Base-by-base conservation (phyloP, 768 basidiomycete species). In the Naganishia kalamii region DNA sequence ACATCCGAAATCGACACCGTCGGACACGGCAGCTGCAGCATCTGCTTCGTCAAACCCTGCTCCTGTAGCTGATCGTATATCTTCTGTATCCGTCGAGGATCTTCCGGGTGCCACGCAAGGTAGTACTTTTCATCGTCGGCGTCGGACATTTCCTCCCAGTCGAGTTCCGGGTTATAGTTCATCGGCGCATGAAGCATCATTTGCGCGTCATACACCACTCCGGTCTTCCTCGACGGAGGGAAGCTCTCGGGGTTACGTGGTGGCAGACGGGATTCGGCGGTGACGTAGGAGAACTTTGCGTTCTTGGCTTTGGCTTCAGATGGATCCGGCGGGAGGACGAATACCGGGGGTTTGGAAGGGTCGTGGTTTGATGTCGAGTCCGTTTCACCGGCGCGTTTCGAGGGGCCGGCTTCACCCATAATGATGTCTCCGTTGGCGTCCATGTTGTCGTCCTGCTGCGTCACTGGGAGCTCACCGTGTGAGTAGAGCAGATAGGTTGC, bases 121-220 rank as follows among this genome's bases (percentile, higher is more conserved):
- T 44, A 44, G 19, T 81, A 37, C 51, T 60, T 30, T 8, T 47
- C 52, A 17, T 21, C 11, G 11, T 43, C 41, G 27, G 50, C 49
- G 11, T 25, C 23, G 12, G 27, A 30, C 21, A 30, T 19, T 8
- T 46, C 8, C 4, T 33, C 47, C 32, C 32, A 47, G 19, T 67
- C 65, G 29, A 54, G 25, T 2, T 74, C 75, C 19, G 66, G 60
- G 13, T 70, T 60, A 40, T 75, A 75, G 15, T 70, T 72, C 33
- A 78, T 69, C 46, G 84, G 85, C 57, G 83, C 85, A 79, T 97
- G 96, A 19, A 85, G 79, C 79, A 88, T 87, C 94, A 98, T 98
- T 69, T 87, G 84, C 0, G 82, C 72, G 27, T 90, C 88, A 74
- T 90, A 98, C 63, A 94, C 86, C 80, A 88, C 92, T 51, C 92